These are phyloP conservation scores for Schizosaccharomyces japonicus DNA, from an alignment of 805 yeast species.

Conservation along the genomic window DNA sequence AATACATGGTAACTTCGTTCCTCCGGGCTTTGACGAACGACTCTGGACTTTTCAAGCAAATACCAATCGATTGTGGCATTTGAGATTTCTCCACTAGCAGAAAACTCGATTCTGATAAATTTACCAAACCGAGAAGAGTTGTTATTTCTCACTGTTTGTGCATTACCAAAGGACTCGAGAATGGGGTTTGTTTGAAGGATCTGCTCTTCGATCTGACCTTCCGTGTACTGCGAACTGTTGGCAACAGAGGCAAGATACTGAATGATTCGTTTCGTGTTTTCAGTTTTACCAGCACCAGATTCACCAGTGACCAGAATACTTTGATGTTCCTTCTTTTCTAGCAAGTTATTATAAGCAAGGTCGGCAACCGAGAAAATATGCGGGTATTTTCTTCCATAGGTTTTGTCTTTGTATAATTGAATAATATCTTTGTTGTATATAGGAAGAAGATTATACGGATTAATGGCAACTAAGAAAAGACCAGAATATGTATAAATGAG, in stretches of 20 bases:
- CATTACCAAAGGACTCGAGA: constrained; percentile 86
- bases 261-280: constrained; percentile 81
- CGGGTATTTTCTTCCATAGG: constrained; percentile 31
- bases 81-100: constrained; percentile 33
- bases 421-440: constrained; percentile 43
- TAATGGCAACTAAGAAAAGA: constrained; percentile 76
- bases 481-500: constrained; percentile 74
- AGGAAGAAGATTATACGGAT: constrained; percentile 59
- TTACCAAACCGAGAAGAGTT: constrained; percentile 94
- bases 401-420: constrained; percentile 28
- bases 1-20: constrained; percentile 92
- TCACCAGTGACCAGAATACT: constrained; percentile 94
- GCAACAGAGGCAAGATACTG: constrained; percentile 58
- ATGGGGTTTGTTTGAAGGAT: constrained; percentile 88
- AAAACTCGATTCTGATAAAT: constrained; percentile 68
- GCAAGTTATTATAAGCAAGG: constrained; percentile 53
- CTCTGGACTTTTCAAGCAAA: constrained; percentile 77
- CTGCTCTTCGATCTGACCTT: constrained; percentile 41
- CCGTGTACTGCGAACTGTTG: constrained; percentile 8
- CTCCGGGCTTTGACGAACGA: constrained; percentile 66
- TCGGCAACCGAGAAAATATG: constrained; percentile 85
- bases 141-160: constrained; percentile 80
- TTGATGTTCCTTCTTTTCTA: constrained; percentile 51
- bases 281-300: constrained; percentile 97
- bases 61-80: constrained; percentile 94